phyloP scores from a whole-genome alignment of 2,329 filamentous ascomycete species.

The Xylariaceae sp. region DNA sequence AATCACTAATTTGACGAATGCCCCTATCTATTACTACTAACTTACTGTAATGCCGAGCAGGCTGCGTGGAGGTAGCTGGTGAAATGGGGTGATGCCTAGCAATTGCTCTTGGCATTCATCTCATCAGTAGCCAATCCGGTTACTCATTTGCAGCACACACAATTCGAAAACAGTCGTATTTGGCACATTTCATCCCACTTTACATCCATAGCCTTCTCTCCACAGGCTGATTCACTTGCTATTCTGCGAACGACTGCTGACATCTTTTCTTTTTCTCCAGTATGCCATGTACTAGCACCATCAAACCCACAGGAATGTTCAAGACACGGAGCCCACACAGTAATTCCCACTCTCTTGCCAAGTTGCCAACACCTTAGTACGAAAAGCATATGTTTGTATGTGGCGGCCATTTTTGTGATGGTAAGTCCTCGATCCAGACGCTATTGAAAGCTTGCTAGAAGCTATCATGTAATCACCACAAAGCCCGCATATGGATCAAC shows the following conservation, averaged over 20 bases:
- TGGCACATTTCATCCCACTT: neutral
- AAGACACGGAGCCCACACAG: too few relatives aligned
- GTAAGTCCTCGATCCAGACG: neutral
- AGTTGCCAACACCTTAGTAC: too few relatives aligned
- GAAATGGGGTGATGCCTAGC: too few relatives aligned
- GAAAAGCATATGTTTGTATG: too few relatives aligned
- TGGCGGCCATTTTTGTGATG: constrained; percentile 1
- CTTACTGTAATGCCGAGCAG: neutral
- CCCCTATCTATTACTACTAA: neutral
- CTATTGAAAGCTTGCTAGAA: constrained; percentile 21
- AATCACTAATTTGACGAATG: neutral
- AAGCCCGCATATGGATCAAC: neutral
- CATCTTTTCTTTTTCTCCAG: too few relatives aligned
- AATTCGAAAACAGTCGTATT: neutral
- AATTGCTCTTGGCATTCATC: too few relatives aligned
- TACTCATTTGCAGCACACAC: constrained; percentile 1
- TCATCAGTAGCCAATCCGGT: constrained; percentile 8
- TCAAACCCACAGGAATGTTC: too few relatives aligned
- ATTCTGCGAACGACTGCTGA: too few relatives aligned
- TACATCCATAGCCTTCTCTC: too few relatives aligned
- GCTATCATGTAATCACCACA: neutral
- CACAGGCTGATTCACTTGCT: too few relatives aligned
- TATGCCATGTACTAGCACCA: too few relatives aligned
- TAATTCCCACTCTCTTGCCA: too few relatives aligned
- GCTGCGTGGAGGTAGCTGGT: neutral